These are phyloP conservation scores for Leucoagaricus sp. DNA, from an alignment of 1,284 basidiomycete species.

Conservation along the genomic window DNA sequence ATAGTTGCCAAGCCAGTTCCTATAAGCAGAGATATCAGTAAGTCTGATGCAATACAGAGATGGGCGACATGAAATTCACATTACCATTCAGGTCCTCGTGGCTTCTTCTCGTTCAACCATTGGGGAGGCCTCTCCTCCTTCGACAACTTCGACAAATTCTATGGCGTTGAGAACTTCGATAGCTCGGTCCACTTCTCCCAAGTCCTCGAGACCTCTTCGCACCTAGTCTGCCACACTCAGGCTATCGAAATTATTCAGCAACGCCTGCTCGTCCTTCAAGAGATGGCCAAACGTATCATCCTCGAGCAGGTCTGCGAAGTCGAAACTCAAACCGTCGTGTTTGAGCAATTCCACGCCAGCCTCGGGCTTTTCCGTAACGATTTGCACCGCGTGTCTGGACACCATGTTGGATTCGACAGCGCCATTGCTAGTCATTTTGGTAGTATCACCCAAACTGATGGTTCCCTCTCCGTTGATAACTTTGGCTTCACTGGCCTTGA, in stretches of 20 bases:
- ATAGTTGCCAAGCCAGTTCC: neutral
- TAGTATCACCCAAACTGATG: conserved; percentile 29
- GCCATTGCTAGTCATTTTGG: conserved; percentile 27
- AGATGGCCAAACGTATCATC: conserved; percentile 40
- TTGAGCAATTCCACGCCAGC: conserved; percentile 33
- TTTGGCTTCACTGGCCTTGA: conserved; percentile 34
- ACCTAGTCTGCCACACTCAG: conserved; percentile 35
- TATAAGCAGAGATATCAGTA: neutral
- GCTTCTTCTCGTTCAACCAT: conserved; percentile 27
- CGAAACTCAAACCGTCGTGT: conserved; percentile 35
- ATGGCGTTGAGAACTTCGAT: conserved; percentile 40
- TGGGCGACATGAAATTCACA: neutral
- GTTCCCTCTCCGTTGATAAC: conserved; percentile 30
- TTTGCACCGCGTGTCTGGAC: conserved; percentile 29
- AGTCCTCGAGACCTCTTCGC: conserved; percentile 28
- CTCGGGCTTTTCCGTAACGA: conserved; percentile 33
- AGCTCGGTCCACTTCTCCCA: conserved; percentile 25
- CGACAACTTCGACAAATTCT: conserved; percentile 42
- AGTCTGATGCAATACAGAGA: neutral
- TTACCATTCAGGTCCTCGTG: neutral
- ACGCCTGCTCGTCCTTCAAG: conserved; percentile 37
- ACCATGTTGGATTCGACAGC: conserved; percentile 32
- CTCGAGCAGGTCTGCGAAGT: conserved; percentile 36
- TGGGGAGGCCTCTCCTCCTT: conserved; percentile 38
- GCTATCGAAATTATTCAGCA: conserved; percentile 36